phyloP scores from a whole-genome alignment of 2,329 filamentous ascomycete species.

The Nigrospora sphaerica region DNA sequence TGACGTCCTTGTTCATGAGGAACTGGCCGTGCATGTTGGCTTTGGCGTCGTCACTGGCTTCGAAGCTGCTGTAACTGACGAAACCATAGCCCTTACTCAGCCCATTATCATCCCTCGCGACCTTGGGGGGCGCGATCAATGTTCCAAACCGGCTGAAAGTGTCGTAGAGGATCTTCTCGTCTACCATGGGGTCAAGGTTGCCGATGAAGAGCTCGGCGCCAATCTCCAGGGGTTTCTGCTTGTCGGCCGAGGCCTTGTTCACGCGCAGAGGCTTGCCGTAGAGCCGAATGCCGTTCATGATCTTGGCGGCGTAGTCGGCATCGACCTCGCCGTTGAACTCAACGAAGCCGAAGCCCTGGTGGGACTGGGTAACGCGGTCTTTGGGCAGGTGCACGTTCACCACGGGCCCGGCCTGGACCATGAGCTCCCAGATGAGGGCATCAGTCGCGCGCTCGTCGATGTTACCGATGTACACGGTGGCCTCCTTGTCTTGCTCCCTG shows the following conservation, averaged over 20 bases:
- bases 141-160: slow-evolving; percentile 88
- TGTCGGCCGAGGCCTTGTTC: slow-evolving; percentile 89
- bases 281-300: slow-evolving; percentile 92
- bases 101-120: slow-evolving; percentile 82
- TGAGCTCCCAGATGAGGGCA: slow-evolving; percentile 90
- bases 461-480: slow-evolving; percentile 96
- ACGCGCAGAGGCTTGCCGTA: slow-evolving; percentile 94
- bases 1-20: slow-evolving; percentile 93
- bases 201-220: slow-evolving; percentile 96
- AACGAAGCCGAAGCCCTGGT: slow-evolving; percentile 98
- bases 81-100: slow-evolving; percentile 95
- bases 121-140: slow-evolving; percentile 78
- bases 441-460: slow-evolving; percentile 94
- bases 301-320: slow-evolving; percentile 91
- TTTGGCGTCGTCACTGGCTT: slow-evolving; percentile 86
- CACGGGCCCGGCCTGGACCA: slow-evolving; percentile 95
- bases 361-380: slow-evolving; percentile 91
- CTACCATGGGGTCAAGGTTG: slow-evolving; percentile 88
- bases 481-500: slow-evolving; percentile 97
- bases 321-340: slow-evolving; percentile 95
- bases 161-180: slow-evolving; percentile 93
- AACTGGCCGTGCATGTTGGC: slow-evolving; percentile 93
- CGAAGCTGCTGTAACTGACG: slow-evolving; percentile 87
- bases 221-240: slow-evolving; percentile 87
- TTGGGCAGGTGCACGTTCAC: slow-evolving; percentile 98